Base-by-base conservation (phyloP, 169 alveolate species). In the Eimeria acervulina region DNA sequence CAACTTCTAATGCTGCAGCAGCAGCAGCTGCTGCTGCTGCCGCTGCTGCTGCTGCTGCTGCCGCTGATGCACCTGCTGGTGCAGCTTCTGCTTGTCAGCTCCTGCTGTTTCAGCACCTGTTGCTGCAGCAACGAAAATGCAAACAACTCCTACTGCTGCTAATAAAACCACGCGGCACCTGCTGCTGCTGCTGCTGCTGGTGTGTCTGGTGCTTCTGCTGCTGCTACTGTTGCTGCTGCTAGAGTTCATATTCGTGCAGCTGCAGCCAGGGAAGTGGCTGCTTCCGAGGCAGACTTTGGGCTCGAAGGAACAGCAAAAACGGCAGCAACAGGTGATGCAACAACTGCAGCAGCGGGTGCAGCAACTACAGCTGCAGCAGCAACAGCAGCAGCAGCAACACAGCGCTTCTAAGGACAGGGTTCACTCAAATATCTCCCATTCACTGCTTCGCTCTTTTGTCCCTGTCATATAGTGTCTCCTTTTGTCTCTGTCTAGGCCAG, bases 11-110 rank as follows among this genome's bases (percentile, higher is more conserved):
- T 6, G 90, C 68, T 28, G 68, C 59, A 23, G 90, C 59, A 26
- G 8, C 59, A 59, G 55, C 68, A 44, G 44, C 38, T 38, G 90
- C 90, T 13, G 90, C 90, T 17, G 44, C 66, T 38, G 85, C 85
- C 19, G 52, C 85, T 17, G 6, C 33, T 28, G n/a, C n/a, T 0
- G 76, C 76, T 15, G 33, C 76, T 15, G 76, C 76, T 19, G 76
- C 76, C 10, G 76, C 76, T 17, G 68, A 23, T 8, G 84, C 0
- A 31, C 7, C 33, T 72, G 84, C 84, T 12, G 17, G 47, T 28
- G 84, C 84, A 2, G 84, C 84, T n/a, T n/a, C n/a, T n/a, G n/a
- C n/a, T n/a, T n/a, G n/a, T n/a, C n/a, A n/a, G 76, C 76, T 15
- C 12, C 76, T 15, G 76, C 76, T 19, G 76, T n/a, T 15, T 19